phyloP scores from a whole-genome alignment of 2,329 filamentous ascomycete genomes.

The Lachnellula cervina region DNA sequence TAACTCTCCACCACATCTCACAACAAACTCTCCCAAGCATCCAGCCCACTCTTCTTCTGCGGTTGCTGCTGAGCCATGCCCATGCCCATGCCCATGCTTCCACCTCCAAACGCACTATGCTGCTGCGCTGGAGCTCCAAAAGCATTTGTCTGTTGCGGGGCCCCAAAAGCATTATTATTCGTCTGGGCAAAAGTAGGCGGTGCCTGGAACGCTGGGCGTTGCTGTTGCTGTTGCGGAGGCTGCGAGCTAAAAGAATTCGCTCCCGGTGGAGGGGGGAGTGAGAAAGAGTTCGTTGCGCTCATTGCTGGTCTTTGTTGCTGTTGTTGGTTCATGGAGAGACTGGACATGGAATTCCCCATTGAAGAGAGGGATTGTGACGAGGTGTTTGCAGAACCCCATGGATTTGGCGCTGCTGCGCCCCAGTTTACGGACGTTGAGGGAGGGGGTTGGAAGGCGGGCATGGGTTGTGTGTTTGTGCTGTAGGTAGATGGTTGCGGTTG shows the following conservation, averaged over 20 bases:
- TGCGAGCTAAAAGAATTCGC: constrained; percentile 11
- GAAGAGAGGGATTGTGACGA: constrained; percentile 34
- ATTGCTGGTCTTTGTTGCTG: constrained; percentile 33
- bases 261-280: constrained; percentile 36
- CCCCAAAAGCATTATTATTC: not conserved
- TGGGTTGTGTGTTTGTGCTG: constrained; percentile 15
- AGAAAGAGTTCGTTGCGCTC: constrained; percentile 45
- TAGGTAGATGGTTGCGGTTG: constrained; percentile 15
- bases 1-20: constrained; percentile 22
- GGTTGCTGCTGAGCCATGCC: constrained; percentile 9
- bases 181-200: constrained; percentile 17
- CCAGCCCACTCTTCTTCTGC: constrained; percentile 40
- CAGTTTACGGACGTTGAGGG: constrained; percentile 42
- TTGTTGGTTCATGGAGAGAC: constrained; percentile 43
- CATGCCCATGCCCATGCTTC: not conserved
- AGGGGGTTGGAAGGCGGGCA: constrained; percentile 14
- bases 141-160: not conserved
- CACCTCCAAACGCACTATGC: constrained; percentile 10
- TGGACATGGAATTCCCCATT: constrained; percentile 43
- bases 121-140: constrained; percentile 30
- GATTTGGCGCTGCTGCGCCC: constrained; percentile 43
- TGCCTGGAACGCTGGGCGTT: constrained; percentile 11
- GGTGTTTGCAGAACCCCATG: constrained; percentile 40
- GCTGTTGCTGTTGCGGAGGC: constrained; percentile 4
- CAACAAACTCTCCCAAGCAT: constrained; percentile 53